Base-by-base conservation (phyloP, 768 basidiomycete species). In the Suillus occidentalis region DNA sequence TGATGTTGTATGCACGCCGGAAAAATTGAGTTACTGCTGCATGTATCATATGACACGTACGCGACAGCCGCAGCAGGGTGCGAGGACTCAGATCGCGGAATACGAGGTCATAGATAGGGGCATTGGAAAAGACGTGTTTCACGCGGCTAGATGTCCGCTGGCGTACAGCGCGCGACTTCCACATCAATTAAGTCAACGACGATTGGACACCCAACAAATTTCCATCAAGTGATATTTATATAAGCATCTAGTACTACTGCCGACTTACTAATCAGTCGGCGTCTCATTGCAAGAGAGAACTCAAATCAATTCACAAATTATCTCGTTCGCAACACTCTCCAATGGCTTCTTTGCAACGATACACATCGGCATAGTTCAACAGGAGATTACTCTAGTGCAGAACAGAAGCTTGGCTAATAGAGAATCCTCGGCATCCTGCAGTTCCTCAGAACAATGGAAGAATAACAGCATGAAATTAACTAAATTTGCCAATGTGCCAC, bases 1-100 rank as follows among this genome's bases (percentile, higher is more conserved):
- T 74, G 65, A 82, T 67, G 64, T 77, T 76, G 73, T 72, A 80
- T 0, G 77, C 76, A 6, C 76, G 71, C 1, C 5, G 20, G 14
- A 64, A 68, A 68, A 72, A 80, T 1, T 47, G 66, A 3, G 61
- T 31, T 0, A 74, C 71, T 6, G 68, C 72, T 3, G 22, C 3
- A 47, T 66, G 65, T 31, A 61, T 66, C 3, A 28, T 28, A 4
- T 67, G 67, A 63, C 75, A 78, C 1, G 72, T 73, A 1, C 58
- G 59, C 0, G 76, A 68, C 1, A 75, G 40, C 13, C 60, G 59
- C 4, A 72, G 28, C 13, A 81, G 73, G 25, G 72, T 65, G 13
- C 60, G 67, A 4, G 76, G 75, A 13, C 70, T 68, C 6, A 79
- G 61, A 25, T 18, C 53, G 1, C 69, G 45, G 9, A 74, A 66